Evolutionary conservation across 78 protist genomes (phyloP), one percentile per base, ranked within the genome.

Genomic region (Tieghemostelium lacteum): DNA sequence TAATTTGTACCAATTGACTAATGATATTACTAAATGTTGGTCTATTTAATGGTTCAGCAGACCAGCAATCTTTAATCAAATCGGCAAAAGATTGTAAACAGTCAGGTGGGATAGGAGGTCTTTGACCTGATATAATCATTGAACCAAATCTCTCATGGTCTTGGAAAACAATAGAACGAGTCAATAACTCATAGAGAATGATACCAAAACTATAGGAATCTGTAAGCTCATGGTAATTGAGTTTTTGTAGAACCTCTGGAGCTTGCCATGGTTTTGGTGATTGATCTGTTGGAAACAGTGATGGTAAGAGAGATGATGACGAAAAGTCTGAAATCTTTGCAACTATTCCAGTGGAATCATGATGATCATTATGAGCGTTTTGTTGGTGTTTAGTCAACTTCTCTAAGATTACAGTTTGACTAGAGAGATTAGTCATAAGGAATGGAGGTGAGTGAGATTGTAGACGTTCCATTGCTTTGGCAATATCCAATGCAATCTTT

Each of bases 61-160:
- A 66, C 88, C 88, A 80, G 67, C 88, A 80, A 37, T 80, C 88
- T 29, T 80, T 80, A 31, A 80, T 80, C 19, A 80, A 37, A 55
- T 80, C 88, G 34, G 75, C 88, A 80, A 66, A 80, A 28, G 88
- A 80, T 55, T 75, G 88, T 55, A 80, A 55, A 67, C 88, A 80
- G 37, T 80, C 88, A 0, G 70, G 57, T 80, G 88, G 88, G 19
- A 80, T 67, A 0, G 88, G 55, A 24, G 88, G 88, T 33, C 88
- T 36, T 66, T 80, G 88, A 8, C 88, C 88, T 55, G 37, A 31
- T 2, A 80, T 67, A 2, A 80, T 73, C 42, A 80, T 55, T 8
- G 34, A 39, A n/a, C 70, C 29, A 49, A 80, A 80, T 20, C 88
- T n/a, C 24, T 80, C 88, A 34, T 80, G 88, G 33, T 80, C 88